phyloP scores from a whole-genome alignment of 345 rosid species.

The Gossypium raimondii region DNA sequence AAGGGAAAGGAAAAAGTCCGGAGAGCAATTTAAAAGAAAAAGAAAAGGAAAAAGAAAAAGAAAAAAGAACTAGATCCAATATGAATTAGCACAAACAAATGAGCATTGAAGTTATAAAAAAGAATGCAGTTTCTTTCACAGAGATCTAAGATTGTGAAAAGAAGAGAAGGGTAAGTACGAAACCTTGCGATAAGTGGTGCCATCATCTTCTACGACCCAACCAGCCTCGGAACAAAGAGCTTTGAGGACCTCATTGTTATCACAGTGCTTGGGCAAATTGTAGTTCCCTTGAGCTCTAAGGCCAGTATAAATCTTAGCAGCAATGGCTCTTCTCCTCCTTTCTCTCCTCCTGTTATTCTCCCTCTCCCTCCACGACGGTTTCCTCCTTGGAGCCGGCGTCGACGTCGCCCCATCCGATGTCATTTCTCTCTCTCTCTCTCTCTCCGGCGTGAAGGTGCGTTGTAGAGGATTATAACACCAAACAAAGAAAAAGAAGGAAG shows the following conservation, averaged over 20 bases:
- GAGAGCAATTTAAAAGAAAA: background rate
- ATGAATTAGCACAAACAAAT: background rate
- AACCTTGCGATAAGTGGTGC: slow-evolving; percentile 1
- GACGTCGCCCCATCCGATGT: background rate
- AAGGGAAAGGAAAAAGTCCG: background rate
- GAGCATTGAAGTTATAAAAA: background rate
- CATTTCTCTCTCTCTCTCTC: background rate
- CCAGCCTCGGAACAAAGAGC: background rate
- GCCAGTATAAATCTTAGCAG: background rate
- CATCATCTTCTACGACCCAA: slow-evolving; percentile 1
- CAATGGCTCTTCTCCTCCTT: background rate
- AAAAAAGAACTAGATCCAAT: background rate
- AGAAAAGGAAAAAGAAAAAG: no score
- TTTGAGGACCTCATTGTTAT: slow-evolving; percentile 1
- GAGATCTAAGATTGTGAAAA: background rate
- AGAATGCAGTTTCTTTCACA: background rate
- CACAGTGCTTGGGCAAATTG: background rate
- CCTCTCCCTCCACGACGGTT: slow-evolving; percentile 6
- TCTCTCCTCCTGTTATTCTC: background rate
- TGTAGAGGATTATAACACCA: background rate
- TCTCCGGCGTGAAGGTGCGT: background rate
- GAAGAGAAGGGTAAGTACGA: no score
- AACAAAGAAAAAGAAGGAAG: background rate
- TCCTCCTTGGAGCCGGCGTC: background rate
- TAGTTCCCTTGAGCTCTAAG: slow-evolving; percentile 1